phyloP scores from a whole-genome alignment of 2,329 filamentous ascomycete genomes.

The Fusarium tuaranense region DNA sequence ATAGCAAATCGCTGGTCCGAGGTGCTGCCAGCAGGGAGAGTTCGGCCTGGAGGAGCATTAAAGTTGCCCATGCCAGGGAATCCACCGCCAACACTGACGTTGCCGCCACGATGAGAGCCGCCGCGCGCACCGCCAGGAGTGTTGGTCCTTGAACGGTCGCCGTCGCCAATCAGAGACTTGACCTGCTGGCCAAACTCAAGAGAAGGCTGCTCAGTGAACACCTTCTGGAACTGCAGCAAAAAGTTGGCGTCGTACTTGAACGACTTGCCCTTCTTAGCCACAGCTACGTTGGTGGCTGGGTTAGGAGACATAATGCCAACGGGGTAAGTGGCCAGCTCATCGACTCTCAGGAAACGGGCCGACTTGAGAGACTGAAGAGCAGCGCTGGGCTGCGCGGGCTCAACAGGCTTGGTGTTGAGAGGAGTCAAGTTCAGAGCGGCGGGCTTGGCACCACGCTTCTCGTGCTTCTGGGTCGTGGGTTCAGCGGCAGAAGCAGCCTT shows the following conservation, averaged over 20 bases:
- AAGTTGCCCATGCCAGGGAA: conserved; percentile 80
- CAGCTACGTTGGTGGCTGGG: conserved; percentile 85
- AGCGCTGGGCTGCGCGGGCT: conserved; percentile 92
- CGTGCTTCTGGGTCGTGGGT: conserved; percentile 63
- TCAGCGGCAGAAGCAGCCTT: conserved; percentile 58
- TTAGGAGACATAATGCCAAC: conserved; percentile 88
- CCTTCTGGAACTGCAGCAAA: conserved; percentile 93
- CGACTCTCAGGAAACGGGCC: conserved; percentile 85
- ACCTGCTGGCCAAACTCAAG: conserved; percentile 93
- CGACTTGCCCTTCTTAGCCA: conserved; percentile 80
- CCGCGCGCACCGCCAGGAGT: conserved; percentile 32
- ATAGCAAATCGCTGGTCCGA: conserved; percentile 81
- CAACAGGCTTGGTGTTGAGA: conserved; percentile 85
- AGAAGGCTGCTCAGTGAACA: conserved; percentile 97
- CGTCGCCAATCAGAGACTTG: conserved; percentile 85
- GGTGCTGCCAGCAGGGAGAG: conserved; percentile 80
- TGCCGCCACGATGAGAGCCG: conserved; percentile 20
- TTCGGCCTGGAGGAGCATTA: conserved; percentile 60
- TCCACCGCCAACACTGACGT: conserved; percentile 55
- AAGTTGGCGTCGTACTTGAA: conserved; percentile 98
- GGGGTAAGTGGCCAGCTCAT: conserved; percentile 85
- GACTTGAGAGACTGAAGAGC: conserved; percentile 94
- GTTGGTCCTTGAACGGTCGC: conserved; percentile 61
- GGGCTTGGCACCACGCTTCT: conserved; percentile 80
- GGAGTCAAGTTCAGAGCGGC: conserved; percentile 87